A percentile compares a stretch with the other conserved stretches of the same genome.
These are phyloP conservation scores for Brassica balearica DNA, from an alignment of 441 rosid species.

Conservation along the genomic window DNA sequence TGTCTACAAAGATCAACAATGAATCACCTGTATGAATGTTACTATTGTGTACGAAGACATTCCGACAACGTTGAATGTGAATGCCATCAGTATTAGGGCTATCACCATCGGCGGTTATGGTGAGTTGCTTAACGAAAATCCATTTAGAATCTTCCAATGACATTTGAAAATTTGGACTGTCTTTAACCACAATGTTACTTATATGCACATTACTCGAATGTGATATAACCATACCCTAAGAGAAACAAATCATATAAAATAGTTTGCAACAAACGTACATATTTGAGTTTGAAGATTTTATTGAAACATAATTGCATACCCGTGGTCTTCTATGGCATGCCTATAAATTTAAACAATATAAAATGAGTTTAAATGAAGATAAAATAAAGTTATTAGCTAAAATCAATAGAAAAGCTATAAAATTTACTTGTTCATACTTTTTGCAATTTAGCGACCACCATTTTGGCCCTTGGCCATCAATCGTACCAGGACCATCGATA, in stretches of 20 bases:
- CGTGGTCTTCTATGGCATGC: conserved; percentile 45
- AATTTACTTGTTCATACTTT: conserved; percentile 30
- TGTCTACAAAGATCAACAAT: not conserved
- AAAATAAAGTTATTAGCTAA: not conserved
- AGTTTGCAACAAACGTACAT: not conserved
- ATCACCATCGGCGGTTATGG: conserved; percentile 46
- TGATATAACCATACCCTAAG: conserved; percentile 45
- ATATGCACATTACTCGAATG: conserved; percentile 47
- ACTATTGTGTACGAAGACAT: conserved; percentile 29
- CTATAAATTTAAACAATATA: conserved; percentile 11
- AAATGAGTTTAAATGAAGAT: conserved; percentile 9
- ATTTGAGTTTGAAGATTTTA: not conserved
- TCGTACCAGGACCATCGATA: conserved; percentile 47
- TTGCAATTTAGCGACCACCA: conserved; percentile 49
- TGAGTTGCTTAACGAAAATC: conserved; percentile 39
- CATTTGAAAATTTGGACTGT: conserved; percentile 59
- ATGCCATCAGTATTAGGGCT: conserved; percentile 52
- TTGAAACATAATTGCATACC: conserved; percentile 22
- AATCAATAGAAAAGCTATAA: not conserved
- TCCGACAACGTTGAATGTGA: conserved; percentile 42
- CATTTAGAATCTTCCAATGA: conserved; percentile 39
- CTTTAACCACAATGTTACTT: conserved; percentile 37
- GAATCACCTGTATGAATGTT: conserved; percentile 33
- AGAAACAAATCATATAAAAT: not conserved
- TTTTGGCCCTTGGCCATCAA: conserved; percentile 48